phyloP scores from a whole-genome alignment of 495 filamentous ascomycete species.

The Neurospora pannonica region DNA sequence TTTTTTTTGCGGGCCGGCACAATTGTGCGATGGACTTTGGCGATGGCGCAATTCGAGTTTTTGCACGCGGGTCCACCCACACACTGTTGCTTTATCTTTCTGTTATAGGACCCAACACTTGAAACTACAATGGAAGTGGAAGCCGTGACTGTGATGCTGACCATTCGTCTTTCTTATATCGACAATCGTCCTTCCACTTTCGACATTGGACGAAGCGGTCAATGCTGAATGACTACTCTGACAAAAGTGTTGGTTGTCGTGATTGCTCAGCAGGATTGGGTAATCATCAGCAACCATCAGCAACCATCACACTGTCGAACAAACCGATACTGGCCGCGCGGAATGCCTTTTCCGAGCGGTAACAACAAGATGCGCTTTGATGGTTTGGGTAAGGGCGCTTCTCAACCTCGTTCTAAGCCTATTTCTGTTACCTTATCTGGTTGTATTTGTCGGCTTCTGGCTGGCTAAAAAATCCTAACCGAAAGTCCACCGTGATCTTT shows the following conservation, averaged over 20 bases:
- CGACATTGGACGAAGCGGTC: background rate
- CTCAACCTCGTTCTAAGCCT: background rate
- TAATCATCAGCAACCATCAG: background rate
- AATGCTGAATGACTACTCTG: background rate
- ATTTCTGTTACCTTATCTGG: background rate
- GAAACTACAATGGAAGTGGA: background rate
- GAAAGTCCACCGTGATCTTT: background rate
- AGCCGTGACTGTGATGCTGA: background rate
- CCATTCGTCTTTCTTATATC: background rate
- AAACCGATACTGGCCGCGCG: background rate
- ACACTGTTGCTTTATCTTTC: background rate
- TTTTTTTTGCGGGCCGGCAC: background rate
- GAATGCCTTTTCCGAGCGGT: background rate
- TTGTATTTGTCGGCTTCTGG: background rate
- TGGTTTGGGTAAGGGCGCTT: background rate
- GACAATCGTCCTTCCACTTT: background rate
- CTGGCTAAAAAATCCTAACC: background rate
- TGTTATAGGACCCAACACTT: background rate
- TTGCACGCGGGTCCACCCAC: background rate
- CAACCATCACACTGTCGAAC: background rate
- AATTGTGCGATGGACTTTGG: conserved; percentile 6
- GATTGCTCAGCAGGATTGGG: conserved; percentile 9
- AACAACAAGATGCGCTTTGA: background rate
- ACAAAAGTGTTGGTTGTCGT: background rate
- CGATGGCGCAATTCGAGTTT: conserved; percentile 14